Conservation (phyloP, 2,329 filamentous ascomycete genomes). For the Fusarium miscanthi region DNA sequence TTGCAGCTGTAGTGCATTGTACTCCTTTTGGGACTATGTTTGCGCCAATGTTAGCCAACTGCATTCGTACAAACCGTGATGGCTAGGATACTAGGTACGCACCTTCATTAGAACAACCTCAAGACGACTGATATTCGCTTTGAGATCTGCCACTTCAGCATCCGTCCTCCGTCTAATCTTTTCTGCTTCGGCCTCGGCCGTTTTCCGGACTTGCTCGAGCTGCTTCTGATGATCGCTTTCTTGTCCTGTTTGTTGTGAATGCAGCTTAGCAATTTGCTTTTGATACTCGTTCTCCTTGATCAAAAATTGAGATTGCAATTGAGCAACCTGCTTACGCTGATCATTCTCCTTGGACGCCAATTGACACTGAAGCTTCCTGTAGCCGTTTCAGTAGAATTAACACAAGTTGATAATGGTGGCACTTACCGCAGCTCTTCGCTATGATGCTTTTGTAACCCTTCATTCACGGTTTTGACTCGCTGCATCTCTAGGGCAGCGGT, state of each 20-base stretch:
- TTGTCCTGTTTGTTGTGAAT: slow-evolving; percentile 33
- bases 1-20: slow-evolving; percentile 37
- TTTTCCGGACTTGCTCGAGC: slow-evolving; percentile 60
- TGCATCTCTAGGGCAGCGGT: slow-evolving; percentile 55
- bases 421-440: slow-evolving; percentile 71
- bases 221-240: slow-evolving; percentile 53
- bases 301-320: slow-evolving; percentile 47
- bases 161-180: slow-evolving; percentile 63
- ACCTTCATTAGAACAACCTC: slow-evolving; percentile 73
- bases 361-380: slow-evolving; percentile 49
- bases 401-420: neutral
- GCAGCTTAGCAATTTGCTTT: slow-evolving; percentile 42
- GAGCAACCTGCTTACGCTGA: slow-evolving; percentile 45
- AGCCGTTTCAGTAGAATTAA: slow-evolving; percentile 30
- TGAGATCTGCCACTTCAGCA: slow-evolving; percentile 72
- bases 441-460: slow-evolving; percentile 76
- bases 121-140: slow-evolving; percentile 68
- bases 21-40: slow-evolving; percentile 68
- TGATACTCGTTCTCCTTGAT: slow-evolving; percentile 43
- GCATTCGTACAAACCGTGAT: neutral
- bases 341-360: slow-evolving; percentile 46
- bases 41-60: neutral
- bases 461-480: slow-evolving; percentile 72
- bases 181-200: slow-evolving; percentile 61
- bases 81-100: slow-evolving; percentile 13